Evolutionary conservation across 2,329 filamentous ascomycete species (phyloP).

Genomic region (Beauveria bassiana): DNA sequence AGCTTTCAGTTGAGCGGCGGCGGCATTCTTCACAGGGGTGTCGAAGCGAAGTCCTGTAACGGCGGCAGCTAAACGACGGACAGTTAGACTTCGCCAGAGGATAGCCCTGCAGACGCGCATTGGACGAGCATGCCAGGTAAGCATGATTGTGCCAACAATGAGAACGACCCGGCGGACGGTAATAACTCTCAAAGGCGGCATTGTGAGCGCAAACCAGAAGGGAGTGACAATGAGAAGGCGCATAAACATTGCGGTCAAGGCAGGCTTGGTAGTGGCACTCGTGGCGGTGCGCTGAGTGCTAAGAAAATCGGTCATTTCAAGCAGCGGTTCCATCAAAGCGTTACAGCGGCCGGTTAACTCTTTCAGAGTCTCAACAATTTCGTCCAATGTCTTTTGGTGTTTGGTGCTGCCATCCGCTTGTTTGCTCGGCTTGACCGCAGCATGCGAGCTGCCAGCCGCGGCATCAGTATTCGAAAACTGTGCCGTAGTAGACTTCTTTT

Average conservation of each 20-base stretch:
- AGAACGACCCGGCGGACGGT: constrained; percentile 79
- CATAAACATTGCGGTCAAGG: constrained; percentile 81
- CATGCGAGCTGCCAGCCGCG: constrained; percentile 17
- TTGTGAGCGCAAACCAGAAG: constrained; percentile 74
- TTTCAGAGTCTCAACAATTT: constrained; percentile 90
- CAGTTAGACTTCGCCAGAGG: constrained; percentile 76
- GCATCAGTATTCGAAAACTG: constrained; percentile 19
- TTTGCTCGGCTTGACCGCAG: constrained; percentile 19
- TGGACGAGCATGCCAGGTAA: constrained; percentile 89
- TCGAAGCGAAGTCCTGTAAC: constrained; percentile 77
- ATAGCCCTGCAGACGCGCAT: constrained; percentile 79
- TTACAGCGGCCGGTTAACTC: constrained; percentile 89
- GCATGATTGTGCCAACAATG: constrained; percentile 73
- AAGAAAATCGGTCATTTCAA: constrained; percentile 86
- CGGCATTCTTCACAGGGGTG: constrained; percentile 35
- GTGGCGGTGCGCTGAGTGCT: constrained; percentile 86
- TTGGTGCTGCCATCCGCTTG: constrained; percentile 59
- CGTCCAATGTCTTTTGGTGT: constrained; percentile 90
- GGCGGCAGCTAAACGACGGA: constrained; percentile 61
- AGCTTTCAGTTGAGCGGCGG: constrained; percentile 14
- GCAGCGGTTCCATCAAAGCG: constrained; percentile 79
- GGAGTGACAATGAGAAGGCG: constrained; percentile 83
- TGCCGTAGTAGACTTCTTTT: constrained; percentile 13
- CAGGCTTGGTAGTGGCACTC: constrained; percentile 82
- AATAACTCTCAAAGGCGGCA: constrained; percentile 76